phyloP scores from a whole-genome alignment of 116 monocot species.

The Cymodocea nodosa region DNA sequence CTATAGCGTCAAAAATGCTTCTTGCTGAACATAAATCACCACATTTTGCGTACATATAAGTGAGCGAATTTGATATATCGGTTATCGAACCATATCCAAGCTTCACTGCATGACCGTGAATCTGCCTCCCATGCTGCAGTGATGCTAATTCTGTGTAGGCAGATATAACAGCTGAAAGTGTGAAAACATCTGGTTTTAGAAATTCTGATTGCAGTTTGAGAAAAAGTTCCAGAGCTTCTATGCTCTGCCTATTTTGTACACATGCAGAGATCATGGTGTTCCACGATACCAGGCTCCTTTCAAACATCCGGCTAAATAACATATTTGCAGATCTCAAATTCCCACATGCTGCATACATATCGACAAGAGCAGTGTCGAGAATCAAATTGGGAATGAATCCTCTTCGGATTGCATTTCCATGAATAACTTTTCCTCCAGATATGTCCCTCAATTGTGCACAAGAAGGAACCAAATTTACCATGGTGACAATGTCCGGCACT shows the following conservation, averaged over 20 bases:
- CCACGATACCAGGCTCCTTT: conserved; percentile 59
- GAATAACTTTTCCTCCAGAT: conserved; percentile 35
- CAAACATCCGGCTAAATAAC: conserved; percentile 38
- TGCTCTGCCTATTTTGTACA: conserved; percentile 22
- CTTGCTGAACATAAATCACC: conserved; percentile 46
- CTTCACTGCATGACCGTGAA: conserved; percentile 46
- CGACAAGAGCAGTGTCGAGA: conserved; percentile 50
- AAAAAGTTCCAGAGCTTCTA: conserved; percentile 49
- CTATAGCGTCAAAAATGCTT: conserved; percentile 38
- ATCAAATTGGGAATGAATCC: conserved; percentile 32
- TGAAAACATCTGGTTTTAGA: conserved; percentile 58
- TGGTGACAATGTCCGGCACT: conserved; percentile 27
- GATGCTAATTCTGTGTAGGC: conserved; percentile 43
- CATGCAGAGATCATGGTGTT: conserved; percentile 63
- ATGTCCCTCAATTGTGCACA: conserved; percentile 20
- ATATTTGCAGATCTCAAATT: conserved; percentile 36
- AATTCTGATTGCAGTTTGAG: conserved; percentile 16
- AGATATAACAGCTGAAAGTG: conserved; percentile 42
- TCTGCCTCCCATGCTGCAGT: conserved; percentile 44
- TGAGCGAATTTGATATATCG: conserved; percentile 37
- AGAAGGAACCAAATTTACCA: conserved; percentile 53
- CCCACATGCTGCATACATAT: conserved; percentile 60
- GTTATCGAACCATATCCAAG: conserved; percentile 26
- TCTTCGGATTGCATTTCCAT: conserved; percentile 41
- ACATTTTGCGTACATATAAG: conserved; percentile 63